A percentile compares a stretch with the other conserved stretches of the same genome.
Evolutionary conservation across 495 filamentous ascomycete genomes (phyloP).

Genomic region (Penicillium arizonense): DNA sequence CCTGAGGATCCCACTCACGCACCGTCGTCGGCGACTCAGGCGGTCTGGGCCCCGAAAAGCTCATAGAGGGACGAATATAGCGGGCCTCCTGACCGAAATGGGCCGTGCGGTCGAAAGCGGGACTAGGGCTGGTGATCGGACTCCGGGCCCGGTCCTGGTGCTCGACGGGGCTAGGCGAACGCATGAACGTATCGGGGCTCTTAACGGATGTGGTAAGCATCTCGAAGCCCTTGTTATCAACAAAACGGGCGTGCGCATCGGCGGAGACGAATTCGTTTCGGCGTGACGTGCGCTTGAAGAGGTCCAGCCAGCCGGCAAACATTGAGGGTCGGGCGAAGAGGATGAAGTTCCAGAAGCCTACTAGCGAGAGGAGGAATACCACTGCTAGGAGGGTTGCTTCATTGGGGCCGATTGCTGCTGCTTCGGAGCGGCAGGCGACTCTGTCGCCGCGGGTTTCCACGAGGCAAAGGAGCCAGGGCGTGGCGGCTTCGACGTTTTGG

Average conservation of each 20-base stretch:
- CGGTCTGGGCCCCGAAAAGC: slow-evolving; percentile 58
- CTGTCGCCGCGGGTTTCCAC: slow-evolving; percentile 57
- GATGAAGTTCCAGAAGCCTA: slow-evolving; percentile 80
- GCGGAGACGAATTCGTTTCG: slow-evolving; percentile 78
- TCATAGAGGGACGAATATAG: slow-evolving; percentile 56
- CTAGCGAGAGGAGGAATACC: slow-evolving; percentile 76
- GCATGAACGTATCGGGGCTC: slow-evolving; percentile 41
- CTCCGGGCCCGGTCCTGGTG: slow-evolving; percentile 20
- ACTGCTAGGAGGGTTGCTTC: slow-evolving; percentile 79
- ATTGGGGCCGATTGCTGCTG: slow-evolving; percentile 51
- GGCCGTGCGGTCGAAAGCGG: slow-evolving; percentile 31
- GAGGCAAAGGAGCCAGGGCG: slow-evolving; percentile 74
- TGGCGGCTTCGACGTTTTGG: slow-evolving; percentile 51
- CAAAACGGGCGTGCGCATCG: slow-evolving; percentile 67
- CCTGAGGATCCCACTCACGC: slow-evolving; percentile 40
- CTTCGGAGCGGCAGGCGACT: slow-evolving; percentile 58
- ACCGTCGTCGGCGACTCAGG: slow-evolving; percentile 33
- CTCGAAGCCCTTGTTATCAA: slow-evolving; percentile 73
- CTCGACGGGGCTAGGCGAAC: slow-evolving; percentile 37
- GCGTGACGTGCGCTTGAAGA: slow-evolving; percentile 52
- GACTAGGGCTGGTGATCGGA: slow-evolving; percentile 20
- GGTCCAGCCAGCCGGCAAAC: slow-evolving; percentile 76
- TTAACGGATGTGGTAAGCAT: slow-evolving; percentile 60
- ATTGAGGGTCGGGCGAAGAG: slow-evolving; percentile 80
- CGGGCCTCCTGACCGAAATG: slow-evolving; percentile 51